Evolutionary conservation across 2,329 filamentous ascomycete species (phyloP).

Genomic region (Zalaria sp.): DNA sequence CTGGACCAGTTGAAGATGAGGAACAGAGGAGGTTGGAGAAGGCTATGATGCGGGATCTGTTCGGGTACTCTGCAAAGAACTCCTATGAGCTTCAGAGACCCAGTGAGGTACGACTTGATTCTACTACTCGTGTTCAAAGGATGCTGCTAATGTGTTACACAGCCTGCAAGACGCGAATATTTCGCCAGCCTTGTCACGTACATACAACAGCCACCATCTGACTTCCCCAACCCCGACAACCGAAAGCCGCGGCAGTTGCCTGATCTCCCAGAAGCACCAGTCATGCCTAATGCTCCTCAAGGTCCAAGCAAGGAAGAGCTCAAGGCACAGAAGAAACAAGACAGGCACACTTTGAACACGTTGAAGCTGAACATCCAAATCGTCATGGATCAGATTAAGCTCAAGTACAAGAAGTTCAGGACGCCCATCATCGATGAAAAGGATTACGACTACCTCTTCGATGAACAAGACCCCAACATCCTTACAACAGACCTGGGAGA

Average conservation of each 20-base stretch:
- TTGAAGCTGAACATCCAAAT: slow-evolving; percentile 83
- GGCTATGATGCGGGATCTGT: slow-evolving; percentile 60
- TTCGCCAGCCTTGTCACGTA: slow-evolving; percentile 64
- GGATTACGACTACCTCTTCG: slow-evolving; percentile 67
- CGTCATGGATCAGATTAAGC: slow-evolving; percentile 94
- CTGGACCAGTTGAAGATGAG: slow-evolving; percentile 26
- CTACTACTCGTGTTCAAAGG: slow-evolving; percentile 11
- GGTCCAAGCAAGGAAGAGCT: slow-evolving; percentile 64
- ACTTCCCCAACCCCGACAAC: slow-evolving; percentile 77
- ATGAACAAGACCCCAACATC: slow-evolving; percentile 62
- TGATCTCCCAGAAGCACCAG: slow-evolving; percentile 51
- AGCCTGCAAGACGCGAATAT: slow-evolving; percentile 53
- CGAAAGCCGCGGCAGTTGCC: slow-evolving; percentile 79
- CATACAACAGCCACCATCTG: slow-evolving; percentile 61
- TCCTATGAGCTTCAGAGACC: slow-evolving; percentile 57
- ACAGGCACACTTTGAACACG: slow-evolving; percentile 70
- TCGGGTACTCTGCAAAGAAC: slow-evolving; percentile 74
- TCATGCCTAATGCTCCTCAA: slow-evolving; percentile 41
- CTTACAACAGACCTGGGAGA: slow-evolving; percentile 45
- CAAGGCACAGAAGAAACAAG: slow-evolving; percentile 64
- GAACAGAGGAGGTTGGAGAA: slow-evolving; percentile 43
- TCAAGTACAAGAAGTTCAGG: slow-evolving; percentile 78
- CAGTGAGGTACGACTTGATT: slow-evolving; percentile 34
- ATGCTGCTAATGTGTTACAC: neutral
- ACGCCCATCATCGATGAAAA: slow-evolving; percentile 61